Base-by-base conservation (phyloP, 805 yeast genomes). In the Ogataea methylovora region DNA sequence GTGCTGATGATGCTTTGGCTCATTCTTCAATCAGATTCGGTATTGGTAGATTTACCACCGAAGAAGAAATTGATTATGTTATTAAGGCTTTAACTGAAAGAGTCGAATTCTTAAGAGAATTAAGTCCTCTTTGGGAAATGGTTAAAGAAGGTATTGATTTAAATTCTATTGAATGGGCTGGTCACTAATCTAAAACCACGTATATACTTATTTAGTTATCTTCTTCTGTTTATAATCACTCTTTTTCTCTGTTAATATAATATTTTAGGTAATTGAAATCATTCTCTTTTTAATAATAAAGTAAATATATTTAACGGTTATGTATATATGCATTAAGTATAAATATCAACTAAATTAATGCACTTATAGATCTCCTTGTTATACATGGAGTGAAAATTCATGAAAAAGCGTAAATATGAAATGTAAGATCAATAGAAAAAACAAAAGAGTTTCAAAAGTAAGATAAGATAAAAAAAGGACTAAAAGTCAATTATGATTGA, bases 101-200 rank as follows among this genome's bases (percentile, higher is more conserved):
- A 61, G 97, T 92, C 36, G 80, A 79, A 43, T 86, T 86, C 63
- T 72, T 92, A 56, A 77, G 98, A 62, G 90, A 87, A 53, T 70
- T 92, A 63, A 79, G 92, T 38, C 98, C 98, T 32, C 69, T 92
- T 50, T 92, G 97, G 97, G 98, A 92, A 66, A 88, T 92, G 97
- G 95, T 86, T 38, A 95, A 92, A 62, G 97, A 92, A 46, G 98
- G 98, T 46, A 90, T 92, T 51, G 98, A 92, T 56, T 69, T 92
- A 58, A 74, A 82, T 52, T 73, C 94, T 23, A 92, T 92, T 51
- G 94, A 92, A 65, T 92, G 98, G 98, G 84, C 95, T 40, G 97
- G 96, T 45, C 98, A 92, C 63, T 92, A 30, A 46, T 28, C 14
- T 21, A 8, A 8, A 19, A 9, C 4, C 8, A 13, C 18, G n/a